phyloP scores from a whole-genome alignment of 2,329 filamentous ascomycete genomes.

The Exophiala alcalophila region DNA sequence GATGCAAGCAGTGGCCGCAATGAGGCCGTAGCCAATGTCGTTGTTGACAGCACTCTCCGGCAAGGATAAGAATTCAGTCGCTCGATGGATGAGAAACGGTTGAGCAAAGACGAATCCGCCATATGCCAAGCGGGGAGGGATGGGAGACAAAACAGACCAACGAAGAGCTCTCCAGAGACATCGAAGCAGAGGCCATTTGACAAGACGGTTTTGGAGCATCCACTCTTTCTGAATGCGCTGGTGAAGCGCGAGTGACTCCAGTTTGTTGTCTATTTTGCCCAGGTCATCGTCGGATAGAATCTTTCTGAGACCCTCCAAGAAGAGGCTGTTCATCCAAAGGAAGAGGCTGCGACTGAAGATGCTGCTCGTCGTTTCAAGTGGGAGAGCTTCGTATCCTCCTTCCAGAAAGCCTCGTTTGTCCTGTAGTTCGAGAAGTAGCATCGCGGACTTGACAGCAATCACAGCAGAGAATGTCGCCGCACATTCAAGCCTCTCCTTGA shows the following conservation, averaged over 20 bases:
- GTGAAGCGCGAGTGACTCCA: not conserved
- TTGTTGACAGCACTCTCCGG: conserved; percentile 8
- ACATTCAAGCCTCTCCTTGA: not conserved
- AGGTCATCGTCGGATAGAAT: not conserved
- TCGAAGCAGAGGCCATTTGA: conserved; percentile 9
- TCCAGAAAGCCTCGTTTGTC: conserved; percentile 45
- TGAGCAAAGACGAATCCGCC: conserved; percentile 47
- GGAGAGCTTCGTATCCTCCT: conserved; percentile 38
- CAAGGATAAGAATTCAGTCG: conserved; percentile 31
- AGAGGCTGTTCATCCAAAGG: conserved; percentile 49
- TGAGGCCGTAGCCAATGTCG: conserved; percentile 39
- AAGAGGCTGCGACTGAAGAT: conserved; percentile 50
- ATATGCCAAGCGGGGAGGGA: conserved; percentile 36
- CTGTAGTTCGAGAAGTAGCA: conserved; percentile 45
- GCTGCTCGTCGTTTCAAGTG: conserved; percentile 52
- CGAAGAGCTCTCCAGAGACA: conserved; percentile 9
- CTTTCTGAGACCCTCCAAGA: not conserved
- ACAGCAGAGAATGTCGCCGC: not conserved
- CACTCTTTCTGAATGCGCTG: not conserved
- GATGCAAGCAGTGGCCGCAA: conserved; percentile 42
- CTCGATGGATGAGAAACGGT: conserved; percentile 44
- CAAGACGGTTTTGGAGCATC: conserved; percentile 2
- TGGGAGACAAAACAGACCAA: conserved; percentile 6
- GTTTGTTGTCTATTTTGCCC: not conserved
- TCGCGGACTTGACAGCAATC: conserved; percentile 42